Percentiles rank a stretch among this genome's conserved stretches.
Evolutionary conservation across 495 filamentous ascomycete genomes (phyloP).

Genomic region (Hypoxylon lienhwacheense): DNA sequence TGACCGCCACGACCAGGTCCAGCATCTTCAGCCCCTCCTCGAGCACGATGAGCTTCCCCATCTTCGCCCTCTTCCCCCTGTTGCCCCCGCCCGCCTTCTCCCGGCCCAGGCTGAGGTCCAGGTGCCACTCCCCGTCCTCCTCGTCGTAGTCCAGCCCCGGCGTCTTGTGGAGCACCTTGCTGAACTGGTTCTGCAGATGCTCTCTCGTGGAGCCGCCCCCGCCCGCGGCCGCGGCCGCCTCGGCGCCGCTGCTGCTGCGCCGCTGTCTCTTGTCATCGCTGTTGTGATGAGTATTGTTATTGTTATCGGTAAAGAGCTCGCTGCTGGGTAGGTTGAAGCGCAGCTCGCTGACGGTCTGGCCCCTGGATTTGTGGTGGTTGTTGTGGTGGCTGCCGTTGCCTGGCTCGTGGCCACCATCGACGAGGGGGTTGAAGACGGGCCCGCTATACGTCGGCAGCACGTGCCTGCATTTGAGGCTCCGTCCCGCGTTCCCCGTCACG

Average conservation of each 20-base stretch:
- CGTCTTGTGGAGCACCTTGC: constrained; percentile 37
- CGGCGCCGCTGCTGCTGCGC: too few species aligned
- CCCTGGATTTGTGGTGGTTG: constrained; percentile 35
- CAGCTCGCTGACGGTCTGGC: constrained; percentile 74
- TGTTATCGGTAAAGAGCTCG: constrained; percentile 38
- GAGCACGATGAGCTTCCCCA: constrained; percentile 89
- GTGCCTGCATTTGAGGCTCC: constrained; percentile 78
- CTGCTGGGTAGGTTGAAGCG: constrained; percentile 79
- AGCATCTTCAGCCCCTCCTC: constrained; percentile 94
- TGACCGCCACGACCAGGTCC: constrained; percentile 87
- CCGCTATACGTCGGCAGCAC: constrained; percentile 49
- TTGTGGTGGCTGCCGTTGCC: constrained; percentile 33
- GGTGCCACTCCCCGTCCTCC: constrained; percentile 36
- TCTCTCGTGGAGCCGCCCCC: constrained; percentile 29
- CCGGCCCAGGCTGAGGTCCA: constrained; percentile 74
- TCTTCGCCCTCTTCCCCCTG: constrained; percentile 80
- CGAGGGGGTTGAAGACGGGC: constrained; percentile 46
- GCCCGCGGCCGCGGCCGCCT: too few species aligned
- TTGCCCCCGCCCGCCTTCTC: constrained; percentile 81
- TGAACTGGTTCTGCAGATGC: constrained; percentile 45
- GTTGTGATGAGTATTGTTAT: too few species aligned
- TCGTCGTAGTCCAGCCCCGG: constrained; percentile 40
- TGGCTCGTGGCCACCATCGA: constrained; percentile 42
- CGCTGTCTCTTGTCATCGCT: too few species aligned
- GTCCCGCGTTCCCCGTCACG: constrained; percentile 69